A percentile compares a stretch with the other conserved stretches of the same genome.
Evolutionary conservation across 1,139 yeast genomes (phyloP).

Genomic region (Sugiyamaella sp.): DNA sequence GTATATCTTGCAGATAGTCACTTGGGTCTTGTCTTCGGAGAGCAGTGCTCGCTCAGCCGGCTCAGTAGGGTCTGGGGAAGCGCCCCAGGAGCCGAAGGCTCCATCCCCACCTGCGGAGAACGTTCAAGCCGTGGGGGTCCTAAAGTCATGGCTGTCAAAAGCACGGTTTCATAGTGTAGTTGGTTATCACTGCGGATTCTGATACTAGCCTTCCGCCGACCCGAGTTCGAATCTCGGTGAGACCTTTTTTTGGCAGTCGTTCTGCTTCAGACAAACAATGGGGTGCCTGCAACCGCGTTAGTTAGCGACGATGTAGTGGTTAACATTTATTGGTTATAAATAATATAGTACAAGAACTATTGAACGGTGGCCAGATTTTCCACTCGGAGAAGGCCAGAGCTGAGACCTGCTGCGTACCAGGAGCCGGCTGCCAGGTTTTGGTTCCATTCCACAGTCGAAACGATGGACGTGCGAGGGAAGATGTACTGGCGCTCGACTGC

Average conservation of each 20-base stretch:
- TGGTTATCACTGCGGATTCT: conserved; percentile 12
- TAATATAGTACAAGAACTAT: neutral
- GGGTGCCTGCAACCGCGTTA: no score
- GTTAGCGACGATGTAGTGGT: neutral
- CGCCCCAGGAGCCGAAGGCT: no score
- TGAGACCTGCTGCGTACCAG: conserved; percentile 65
- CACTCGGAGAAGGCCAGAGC: conserved; percentile 66
- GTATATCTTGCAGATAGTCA: no score
- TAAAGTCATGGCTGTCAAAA: no score
- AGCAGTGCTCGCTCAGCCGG: no score
- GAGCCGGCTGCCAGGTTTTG: conserved; percentile 56
- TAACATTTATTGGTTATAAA: neutral
- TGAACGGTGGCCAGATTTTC: conserved; percentile 47
- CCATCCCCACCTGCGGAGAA: no score
- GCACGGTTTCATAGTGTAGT: conserved; percentile 11
- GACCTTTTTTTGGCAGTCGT: conserved; percentile 7
- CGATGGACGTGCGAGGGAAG: conserved; percentile 56
- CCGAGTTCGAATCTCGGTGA: conserved; percentile 10
- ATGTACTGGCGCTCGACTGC: conserved; percentile 32
- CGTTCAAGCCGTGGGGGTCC: no score
- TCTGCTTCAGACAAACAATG: no score
- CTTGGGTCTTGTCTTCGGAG: no score
- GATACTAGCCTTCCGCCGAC: conserved; percentile 2
- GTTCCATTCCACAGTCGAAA: conserved; percentile 66
- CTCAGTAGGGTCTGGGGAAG: no score